phyloP scores from a whole-genome alignment of 306 rosid genomes.

The Cicer judaicum region DNA sequence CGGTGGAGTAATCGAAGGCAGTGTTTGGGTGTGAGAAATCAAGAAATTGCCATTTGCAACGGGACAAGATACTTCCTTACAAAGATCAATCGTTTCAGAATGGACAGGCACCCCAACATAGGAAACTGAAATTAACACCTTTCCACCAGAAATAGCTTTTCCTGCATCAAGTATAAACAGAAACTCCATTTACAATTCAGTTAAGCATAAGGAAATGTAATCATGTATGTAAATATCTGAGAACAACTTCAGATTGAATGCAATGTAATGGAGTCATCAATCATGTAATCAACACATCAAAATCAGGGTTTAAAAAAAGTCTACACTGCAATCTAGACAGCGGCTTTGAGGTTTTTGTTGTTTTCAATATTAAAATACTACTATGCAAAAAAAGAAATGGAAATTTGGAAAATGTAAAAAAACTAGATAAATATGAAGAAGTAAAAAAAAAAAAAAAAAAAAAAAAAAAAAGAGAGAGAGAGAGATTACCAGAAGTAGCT shows the following conservation, averaged over 20 bases:
- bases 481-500: constrained; percentile 70
- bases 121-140: constrained; percentile 68
- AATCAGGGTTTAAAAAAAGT: neutral
- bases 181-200: constrained; percentile 32
- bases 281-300: neutral
- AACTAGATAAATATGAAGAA: constrained; percentile 5
- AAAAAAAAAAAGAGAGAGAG: neutral
- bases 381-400: neutral
- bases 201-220: constrained; percentile 36
- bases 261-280: neutral
- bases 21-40: constrained; percentile 72
- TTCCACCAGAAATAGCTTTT: constrained; percentile 62
- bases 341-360: neutral
- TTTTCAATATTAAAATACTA: neutral
- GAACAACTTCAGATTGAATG: constrained; percentile 21
- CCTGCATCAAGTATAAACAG: constrained; percentile 50
- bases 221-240: constrained; percentile 4
- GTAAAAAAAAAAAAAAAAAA: too few relatives aligned
- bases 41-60: constrained; percentile 63
- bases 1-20: constrained; percentile 79
- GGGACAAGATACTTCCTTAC: constrained; percentile 69
- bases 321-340: neutral
- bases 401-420: neutral
- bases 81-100: constrained; percentile 63
- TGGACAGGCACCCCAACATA: constrained; percentile 71